Evolutionary conservation across 306 rosid species (phyloP).

Genomic region (Lathyrus sativus): DNA sequence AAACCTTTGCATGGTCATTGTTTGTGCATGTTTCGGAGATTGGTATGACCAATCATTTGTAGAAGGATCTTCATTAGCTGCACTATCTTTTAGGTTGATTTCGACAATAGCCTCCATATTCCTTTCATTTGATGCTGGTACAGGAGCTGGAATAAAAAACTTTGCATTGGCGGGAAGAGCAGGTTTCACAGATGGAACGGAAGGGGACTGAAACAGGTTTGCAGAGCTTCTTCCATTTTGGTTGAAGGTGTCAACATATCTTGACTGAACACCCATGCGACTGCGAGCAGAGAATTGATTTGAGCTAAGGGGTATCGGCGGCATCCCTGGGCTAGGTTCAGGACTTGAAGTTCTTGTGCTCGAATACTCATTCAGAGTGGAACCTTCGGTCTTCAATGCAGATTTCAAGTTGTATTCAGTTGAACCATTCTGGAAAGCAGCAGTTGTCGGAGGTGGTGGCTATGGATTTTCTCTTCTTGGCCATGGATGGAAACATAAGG

Average conservation of each 20-base stretch:
- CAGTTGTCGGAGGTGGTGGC: constrained; percentile 83
- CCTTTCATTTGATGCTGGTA: constrained; percentile 50
- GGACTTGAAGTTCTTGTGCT: constrained; percentile 45
- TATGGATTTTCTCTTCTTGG: too few species aligned
- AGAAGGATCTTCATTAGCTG: constrained; percentile 47
- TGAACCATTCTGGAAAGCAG: constrained; percentile 72
- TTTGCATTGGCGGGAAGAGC: constrained; percentile 64
- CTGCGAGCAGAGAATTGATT: constrained; percentile 82
- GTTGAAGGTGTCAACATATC: constrained; percentile 97
- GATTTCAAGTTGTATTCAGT: constrained; percentile 76
- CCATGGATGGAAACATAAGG: too few species aligned
- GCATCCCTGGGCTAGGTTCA: constrained; percentile 67
- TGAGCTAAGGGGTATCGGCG: constrained; percentile 75
- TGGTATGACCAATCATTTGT: constrained; percentile 54
- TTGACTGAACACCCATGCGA: constrained; percentile 76
- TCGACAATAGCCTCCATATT: constrained; percentile 63
- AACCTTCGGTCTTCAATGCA: constrained; percentile 58
- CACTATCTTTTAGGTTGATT: constrained; percentile 57
- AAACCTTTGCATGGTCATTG: constrained; percentile 53
- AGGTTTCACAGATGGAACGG: constrained; percentile 69
- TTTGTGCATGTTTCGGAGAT: constrained; percentile 33
- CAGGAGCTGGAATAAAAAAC: constrained; percentile 75
- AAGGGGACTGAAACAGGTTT: constrained; percentile 71
- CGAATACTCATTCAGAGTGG: constrained; percentile 47
- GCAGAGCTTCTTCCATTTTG: constrained; percentile 69